phyloP scores from a whole-genome alignment of 257 asterid genomes.

The Rauvolfia tetraphylla region DNA sequence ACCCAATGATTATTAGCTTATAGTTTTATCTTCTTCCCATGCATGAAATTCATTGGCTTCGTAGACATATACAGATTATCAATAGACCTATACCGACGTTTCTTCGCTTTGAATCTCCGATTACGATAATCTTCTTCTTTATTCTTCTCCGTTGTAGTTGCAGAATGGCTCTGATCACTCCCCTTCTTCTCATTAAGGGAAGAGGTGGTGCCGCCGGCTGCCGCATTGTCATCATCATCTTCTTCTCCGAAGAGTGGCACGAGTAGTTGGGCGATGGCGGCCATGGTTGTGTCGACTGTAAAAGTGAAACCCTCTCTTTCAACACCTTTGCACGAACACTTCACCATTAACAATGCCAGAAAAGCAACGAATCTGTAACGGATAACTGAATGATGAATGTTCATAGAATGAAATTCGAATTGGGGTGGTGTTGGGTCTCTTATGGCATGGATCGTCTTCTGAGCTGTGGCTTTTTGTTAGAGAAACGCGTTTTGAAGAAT shows the following conservation, averaged over 20 bases:
- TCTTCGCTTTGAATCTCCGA: not conserved
- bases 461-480: not conserved
- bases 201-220: not conserved
- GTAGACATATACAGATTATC: not conserved
- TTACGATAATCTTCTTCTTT: no score
- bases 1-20: not conserved
- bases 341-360: no score
- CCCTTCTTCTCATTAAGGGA: not conserved
- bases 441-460: no score
- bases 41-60: not conserved
- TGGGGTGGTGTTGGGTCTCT: no score
- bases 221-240: not conserved
- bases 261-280: not conserved
- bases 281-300: not conserved
- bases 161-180: not conserved
- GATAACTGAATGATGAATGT: no score
- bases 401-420: no score
- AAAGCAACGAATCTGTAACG: no score
- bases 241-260: not conserved
- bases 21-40: not conserved
- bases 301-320: no score
- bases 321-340: no score
- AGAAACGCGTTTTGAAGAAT: not conserved
- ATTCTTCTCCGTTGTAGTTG: no score
- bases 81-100: slow-evolving; percentile 2